A percentile compares a stretch with the other conserved stretches of the same genome.
phyloP scores from a whole-genome alignment of 31 red algal genomes.

The Porphyra umbilicalis region DNA sequence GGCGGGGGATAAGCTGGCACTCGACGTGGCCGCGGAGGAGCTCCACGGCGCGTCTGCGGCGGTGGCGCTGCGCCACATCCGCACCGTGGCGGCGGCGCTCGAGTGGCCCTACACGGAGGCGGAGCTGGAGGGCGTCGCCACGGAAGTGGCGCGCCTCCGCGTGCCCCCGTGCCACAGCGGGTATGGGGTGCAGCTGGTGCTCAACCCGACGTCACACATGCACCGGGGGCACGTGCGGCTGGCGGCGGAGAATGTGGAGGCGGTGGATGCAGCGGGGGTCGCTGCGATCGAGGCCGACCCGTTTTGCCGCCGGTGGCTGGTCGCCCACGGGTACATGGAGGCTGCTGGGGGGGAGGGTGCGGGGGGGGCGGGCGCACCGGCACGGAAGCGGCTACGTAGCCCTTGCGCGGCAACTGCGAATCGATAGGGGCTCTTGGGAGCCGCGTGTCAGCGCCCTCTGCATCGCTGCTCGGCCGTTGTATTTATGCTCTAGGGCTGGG shows the following conservation, averaged over 20 bases:
- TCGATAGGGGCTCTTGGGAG: too few relatives aligned
- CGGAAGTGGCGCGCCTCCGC: slow-evolving; percentile 33
- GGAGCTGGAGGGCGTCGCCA: slow-evolving; percentile 26
- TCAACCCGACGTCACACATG: slow-evolving; percentile 23
- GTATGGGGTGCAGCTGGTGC: background rate
- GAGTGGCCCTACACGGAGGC: slow-evolving; percentile 21
- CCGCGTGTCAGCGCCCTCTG: too few relatives aligned
- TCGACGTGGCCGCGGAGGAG: slow-evolving; percentile 53
- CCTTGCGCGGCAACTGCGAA: too few relatives aligned
- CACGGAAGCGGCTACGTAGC: too few relatives aligned
- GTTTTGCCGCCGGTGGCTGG: slow-evolving; percentile 16
- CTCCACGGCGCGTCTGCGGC: slow-evolving; percentile 14
- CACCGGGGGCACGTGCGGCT: slow-evolving; percentile 15
- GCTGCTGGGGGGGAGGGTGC: too few relatives aligned
- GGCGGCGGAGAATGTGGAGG: background rate
- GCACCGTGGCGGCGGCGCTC: slow-evolving; percentile 22
- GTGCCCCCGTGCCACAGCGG: background rate
- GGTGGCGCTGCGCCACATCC: slow-evolving; percentile 15
- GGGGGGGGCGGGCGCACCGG: too few relatives aligned
- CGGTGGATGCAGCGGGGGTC: background rate
- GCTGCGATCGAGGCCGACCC: slow-evolving; percentile 16
- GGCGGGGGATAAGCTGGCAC: slow-evolving; percentile 25
- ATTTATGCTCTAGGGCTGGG: too few relatives aligned
- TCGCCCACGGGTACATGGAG: slow-evolving; percentile 1
- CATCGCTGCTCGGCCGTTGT: too few relatives aligned